A percentile compares a stretch with the other conserved stretches of the same genome.
phyloP scores from a whole-genome alignment of 805 yeast species.

The Kluyveromyces wickerhamii region DNA sequence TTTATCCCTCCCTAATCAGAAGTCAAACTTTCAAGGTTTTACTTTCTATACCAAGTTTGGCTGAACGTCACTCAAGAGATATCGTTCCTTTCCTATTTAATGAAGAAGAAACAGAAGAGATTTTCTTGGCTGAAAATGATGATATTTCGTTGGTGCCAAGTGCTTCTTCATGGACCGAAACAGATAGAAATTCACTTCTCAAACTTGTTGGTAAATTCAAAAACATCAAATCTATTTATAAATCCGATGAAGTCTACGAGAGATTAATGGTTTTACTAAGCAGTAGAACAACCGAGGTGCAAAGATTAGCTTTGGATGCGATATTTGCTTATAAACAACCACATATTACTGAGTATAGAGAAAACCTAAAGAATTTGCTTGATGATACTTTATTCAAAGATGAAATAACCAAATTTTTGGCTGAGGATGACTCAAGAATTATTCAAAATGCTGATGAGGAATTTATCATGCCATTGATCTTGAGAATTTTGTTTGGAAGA shows the following conservation, averaged over 20 bases:
- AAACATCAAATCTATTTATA: constrained; percentile 47
- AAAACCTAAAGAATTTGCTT: constrained; percentile 61
- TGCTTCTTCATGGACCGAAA: constrained; percentile 35
- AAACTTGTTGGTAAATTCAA: constrained; percentile 58
- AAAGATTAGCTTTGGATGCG: constrained; percentile 63
- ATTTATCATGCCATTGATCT: constrained; percentile 58
- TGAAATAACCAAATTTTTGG: constrained; percentile 60
- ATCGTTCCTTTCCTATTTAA: constrained; percentile 53
- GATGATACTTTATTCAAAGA: constrained; percentile 84
- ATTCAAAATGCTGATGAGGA: constrained; percentile 56
- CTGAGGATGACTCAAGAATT: constrained; percentile 39
- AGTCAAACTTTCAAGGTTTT: constrained; percentile 52
- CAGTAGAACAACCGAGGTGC: constrained; percentile 53
- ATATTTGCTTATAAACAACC: constrained; percentile 57
- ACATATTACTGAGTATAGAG: constrained; percentile 57
- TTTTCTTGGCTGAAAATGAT: constrained; percentile 13
- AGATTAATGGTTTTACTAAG: constrained; percentile 51
- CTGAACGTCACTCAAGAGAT: constrained; percentile 52
- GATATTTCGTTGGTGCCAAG: constrained; percentile 6
- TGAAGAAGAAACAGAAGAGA: constrained; percentile 16
- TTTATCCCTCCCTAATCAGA: constrained; percentile 41
- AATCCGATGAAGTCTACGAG: constrained; percentile 44
- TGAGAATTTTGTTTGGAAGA: constrained; percentile 79
- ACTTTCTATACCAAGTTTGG: constrained; percentile 50
- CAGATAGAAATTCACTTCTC: constrained; percentile 51